Conservation (phyloP, 2,329 filamentous ascomycete genomes). For the Exophiala dermatitidis region DNA sequence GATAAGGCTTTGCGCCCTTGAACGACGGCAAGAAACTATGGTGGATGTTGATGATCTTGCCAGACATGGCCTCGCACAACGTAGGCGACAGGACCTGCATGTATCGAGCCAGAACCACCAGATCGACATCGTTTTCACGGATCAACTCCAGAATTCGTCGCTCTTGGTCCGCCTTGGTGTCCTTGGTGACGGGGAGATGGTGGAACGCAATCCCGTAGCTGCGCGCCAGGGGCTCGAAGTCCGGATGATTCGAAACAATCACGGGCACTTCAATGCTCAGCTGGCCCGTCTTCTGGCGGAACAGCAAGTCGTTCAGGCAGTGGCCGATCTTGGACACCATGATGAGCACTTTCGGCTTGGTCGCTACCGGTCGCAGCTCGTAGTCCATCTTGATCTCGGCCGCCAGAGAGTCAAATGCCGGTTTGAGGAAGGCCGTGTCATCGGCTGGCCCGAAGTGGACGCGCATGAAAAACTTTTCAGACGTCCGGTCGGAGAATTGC, state of each 20-base stretch:
- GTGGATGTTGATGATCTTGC: conserved; percentile 87
- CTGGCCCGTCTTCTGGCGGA: conserved; percentile 67
- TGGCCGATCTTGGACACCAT: conserved; percentile 88
- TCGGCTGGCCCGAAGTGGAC: conserved; percentile 66
- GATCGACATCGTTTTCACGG: conserved; percentile 61
- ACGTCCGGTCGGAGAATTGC: conserved; percentile 71
- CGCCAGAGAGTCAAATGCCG: conserved; percentile 56
- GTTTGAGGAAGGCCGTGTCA: conserved; percentile 42
- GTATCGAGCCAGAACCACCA: conserved; percentile 75
- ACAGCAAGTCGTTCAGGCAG: conserved; percentile 76
- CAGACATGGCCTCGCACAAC: conserved; percentile 70
- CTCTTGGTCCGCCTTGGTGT: conserved; percentile 71
- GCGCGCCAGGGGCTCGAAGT: conserved; percentile 60
- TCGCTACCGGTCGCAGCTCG: conserved; percentile 59
- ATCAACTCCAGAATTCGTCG: conserved; percentile 63
- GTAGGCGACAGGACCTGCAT: conserved; percentile 77
- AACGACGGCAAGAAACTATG: conserved; percentile 80
- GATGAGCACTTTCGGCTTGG: conserved; percentile 70
- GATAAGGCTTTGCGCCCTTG: conserved; percentile 83
- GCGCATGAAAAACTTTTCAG: conserved; percentile 78
- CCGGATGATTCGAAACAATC: conserved; percentile 75
- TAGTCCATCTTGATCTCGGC: conserved; percentile 61
- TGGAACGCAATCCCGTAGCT: conserved; percentile 72
- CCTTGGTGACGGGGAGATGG: conserved; percentile 71
- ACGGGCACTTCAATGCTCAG: conserved; percentile 67